A percentile compares a stretch with the other conserved stretches of the same genome.
phyloP scores from a whole-genome alignment of 1,284 basidiomycete species.

The Ustilago tritici region DNA sequence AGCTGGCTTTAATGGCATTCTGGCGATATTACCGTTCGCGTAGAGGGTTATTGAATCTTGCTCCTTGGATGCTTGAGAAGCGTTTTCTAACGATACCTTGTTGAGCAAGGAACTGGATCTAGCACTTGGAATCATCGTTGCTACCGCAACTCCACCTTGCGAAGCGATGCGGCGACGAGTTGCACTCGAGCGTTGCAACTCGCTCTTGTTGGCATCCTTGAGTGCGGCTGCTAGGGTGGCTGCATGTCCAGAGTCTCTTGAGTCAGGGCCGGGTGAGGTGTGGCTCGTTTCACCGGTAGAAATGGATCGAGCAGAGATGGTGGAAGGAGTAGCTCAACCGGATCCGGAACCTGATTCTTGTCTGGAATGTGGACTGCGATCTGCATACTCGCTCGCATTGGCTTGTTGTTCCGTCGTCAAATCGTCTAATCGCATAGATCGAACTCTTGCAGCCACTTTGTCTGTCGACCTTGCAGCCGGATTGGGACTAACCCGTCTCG shows the following conservation, averaged over 20 bases:
- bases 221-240: constrained; percentile 10
- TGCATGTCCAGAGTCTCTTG: constrained; percentile 19
- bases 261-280: constrained; percentile 15
- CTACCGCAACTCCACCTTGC: background rate
- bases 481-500: background rate
- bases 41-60: constrained; percentile 8
- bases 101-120: constrained; percentile 23
- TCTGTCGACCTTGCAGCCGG: constrained; percentile 3
- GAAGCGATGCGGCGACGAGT: background rate
- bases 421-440: constrained; percentile 19
- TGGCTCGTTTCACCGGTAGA: constrained; percentile 45
- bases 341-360: constrained; percentile 34
- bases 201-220: constrained; percentile 11
- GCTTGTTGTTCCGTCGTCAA: background rate
- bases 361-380: constrained; percentile 6
- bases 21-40: constrained; percentile 45
- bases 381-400: constrained; percentile 6
- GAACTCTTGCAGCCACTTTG: constrained; percentile 11
- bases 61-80: background rate
- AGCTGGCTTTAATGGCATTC: constrained; percentile 23
- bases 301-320: constrained; percentile 25
- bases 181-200: constrained; percentile 13
- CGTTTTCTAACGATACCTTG: constrained; percentile 1
- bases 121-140: background rate
- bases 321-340: constrained; percentile 36